These are phyloP conservation scores for Aspergillus clavatus DNA, from an alignment of 2,329 filamentous ascomycete species.

Conservation along the genomic window DNA sequence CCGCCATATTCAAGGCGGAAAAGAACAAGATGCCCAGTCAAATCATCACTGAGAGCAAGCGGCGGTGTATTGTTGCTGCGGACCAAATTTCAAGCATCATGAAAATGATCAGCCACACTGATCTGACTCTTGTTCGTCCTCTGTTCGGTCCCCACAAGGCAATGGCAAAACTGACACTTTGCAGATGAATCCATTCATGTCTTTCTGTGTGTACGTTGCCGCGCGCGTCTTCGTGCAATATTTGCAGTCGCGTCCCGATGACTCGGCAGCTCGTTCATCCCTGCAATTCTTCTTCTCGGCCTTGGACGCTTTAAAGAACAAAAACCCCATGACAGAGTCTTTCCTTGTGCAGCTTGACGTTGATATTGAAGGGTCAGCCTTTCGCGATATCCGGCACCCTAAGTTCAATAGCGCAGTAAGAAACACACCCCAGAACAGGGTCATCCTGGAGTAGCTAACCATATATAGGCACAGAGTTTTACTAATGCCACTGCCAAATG, in stretches of 20 bases:
- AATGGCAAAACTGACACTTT: conserved; percentile 11
- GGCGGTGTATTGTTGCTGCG: conserved; percentile 86
- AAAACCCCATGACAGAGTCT: conserved; percentile 88
- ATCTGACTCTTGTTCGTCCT: conserved; percentile 68
- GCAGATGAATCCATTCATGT: conserved; percentile 92
- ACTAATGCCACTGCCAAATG: not conserved
- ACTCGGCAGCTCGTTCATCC: conserved; percentile 70
- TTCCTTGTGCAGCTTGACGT: conserved; percentile 92
- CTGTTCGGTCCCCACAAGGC: not conserved
- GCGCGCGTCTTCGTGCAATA: conserved; percentile 94
- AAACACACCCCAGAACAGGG: not conserved
- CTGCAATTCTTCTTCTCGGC: conserved; percentile 86
- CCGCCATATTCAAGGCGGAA: conserved; percentile 95
- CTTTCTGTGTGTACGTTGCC: conserved; percentile 93
- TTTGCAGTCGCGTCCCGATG: conserved; percentile 86
- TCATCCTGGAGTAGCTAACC: not conserved
- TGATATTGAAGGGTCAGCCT: conserved; percentile 64
- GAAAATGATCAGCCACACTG: conserved; percentile 88
- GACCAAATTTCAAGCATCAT: conserved; percentile 93
- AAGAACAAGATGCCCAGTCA: conserved; percentile 73
- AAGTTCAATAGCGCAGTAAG: conserved; percentile 12
- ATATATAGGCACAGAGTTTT: not conserved
- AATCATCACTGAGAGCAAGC: conserved; percentile 83
- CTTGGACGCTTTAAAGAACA: conserved; percentile 81
- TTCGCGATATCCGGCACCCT: conserved; percentile 21